phyloP scores from a whole-genome alignment of 257 asterid species.

The Capsicum pubescens region DNA sequence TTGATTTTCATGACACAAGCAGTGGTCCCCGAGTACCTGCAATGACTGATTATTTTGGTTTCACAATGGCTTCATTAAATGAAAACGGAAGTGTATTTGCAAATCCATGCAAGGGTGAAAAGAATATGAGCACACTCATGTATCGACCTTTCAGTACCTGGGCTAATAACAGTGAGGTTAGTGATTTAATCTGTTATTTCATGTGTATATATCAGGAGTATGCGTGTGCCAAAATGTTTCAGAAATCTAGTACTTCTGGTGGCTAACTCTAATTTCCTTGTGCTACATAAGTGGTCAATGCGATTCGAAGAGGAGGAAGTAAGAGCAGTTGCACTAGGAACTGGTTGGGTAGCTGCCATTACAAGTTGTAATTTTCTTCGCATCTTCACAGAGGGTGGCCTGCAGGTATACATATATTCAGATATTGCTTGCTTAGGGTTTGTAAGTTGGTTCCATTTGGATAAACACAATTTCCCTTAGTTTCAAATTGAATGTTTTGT shows the following conservation, averaged over 20 bases:
- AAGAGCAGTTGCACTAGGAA: constrained; percentile 88
- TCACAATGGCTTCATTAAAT: constrained; percentile 91
- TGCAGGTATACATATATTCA: constrained; percentile 64
- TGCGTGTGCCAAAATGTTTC: constrained; percentile 4
- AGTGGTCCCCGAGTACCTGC: constrained; percentile 95
- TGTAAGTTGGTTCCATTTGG: neutral
- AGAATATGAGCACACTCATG: constrained; percentile 95
- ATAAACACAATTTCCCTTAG: neutral
- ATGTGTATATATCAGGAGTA: neutral
- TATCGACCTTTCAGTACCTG: constrained; percentile 94
- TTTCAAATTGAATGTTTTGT: neutral
- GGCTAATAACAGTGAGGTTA: constrained; percentile 97
- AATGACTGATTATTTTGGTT: constrained; percentile 96
- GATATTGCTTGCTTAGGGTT: neutral
- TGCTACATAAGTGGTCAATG: constrained; percentile 91
- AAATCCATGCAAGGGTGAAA: constrained; percentile 97
- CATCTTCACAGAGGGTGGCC: constrained; percentile 81
- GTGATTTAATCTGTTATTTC: neutral
- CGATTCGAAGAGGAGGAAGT: constrained; percentile 97
- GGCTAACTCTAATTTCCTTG: constrained; percentile 37
- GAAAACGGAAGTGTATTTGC: constrained; percentile 89
- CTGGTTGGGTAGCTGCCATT: constrained; percentile 88
- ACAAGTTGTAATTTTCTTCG: constrained; percentile 92
- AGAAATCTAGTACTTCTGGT: constrained; percentile 19
- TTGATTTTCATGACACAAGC: constrained; percentile 95